Evolutionary conservation across 2,329 filamentous ascomycete genomes (phyloP).

Genomic region (Colletotrichum brevisporum): DNA sequence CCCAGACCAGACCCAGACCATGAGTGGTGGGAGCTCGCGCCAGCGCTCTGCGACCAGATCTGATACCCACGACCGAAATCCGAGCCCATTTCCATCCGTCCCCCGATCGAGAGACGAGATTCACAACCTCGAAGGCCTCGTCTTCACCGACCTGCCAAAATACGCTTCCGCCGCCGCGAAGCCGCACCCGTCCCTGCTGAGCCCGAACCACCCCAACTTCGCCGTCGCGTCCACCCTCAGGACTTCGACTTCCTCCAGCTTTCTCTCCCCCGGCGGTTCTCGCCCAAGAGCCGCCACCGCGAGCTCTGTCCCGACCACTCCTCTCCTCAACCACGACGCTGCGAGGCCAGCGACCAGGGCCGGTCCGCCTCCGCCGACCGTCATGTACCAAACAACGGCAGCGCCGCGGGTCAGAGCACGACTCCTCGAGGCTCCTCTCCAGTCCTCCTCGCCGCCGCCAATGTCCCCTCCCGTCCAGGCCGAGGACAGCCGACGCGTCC

Average conservation of each 20-base stretch:
- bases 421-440: conserved; percentile 67
- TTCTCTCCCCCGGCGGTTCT: conserved; percentile 36
- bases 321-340: conserved; percentile 27
- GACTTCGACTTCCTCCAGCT: conserved; percentile 15
- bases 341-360: conserved; percentile 39
- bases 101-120: conserved; percentile 42
- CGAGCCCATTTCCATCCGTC: conserved; percentile 33
- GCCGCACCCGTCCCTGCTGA: background rate
- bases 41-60: conserved; percentile 41
- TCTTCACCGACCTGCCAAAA: conserved; percentile 35
- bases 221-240: conserved; percentile 13
- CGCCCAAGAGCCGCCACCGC: conserved; percentile 41
- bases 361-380: conserved; percentile 45
- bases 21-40: conserved; percentile 41
- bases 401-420: conserved; percentile 62
- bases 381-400: conserved; percentile 70
- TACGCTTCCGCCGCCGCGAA: background rate
- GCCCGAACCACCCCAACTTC: background rate
- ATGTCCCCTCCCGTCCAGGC: conserved; percentile 66
- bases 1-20: conserved; percentile 40
- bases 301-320: conserved; percentile 35
- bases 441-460: conserved; percentile 70
- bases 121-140: conserved; percentile 42
- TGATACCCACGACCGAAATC: conserved; percentile 39
- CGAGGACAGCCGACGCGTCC: too few relatives aligned